phyloP scores from a whole-genome alignment of 2,329 filamentous ascomycete species.

The Geosmithia putterillii region DNA sequence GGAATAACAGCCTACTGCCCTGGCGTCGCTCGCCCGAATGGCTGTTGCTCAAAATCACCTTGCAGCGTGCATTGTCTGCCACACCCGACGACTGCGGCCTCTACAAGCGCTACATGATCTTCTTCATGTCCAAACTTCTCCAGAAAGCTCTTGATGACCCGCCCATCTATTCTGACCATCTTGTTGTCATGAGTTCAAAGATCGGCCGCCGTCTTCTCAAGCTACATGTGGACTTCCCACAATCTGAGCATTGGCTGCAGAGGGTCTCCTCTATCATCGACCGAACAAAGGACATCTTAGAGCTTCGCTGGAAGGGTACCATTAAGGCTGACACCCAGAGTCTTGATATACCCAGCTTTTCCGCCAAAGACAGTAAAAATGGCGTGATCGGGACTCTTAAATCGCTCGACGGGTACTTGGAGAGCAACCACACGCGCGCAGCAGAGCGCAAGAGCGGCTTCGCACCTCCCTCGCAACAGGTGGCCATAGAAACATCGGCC shows the following conservation, averaged over 20 bases:
- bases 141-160: conserved; percentile 5
- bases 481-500: too few species aligned
- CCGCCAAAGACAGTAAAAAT: neutral
- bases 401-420: too few species aligned
- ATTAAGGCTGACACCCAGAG: neutral
- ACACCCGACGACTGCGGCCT: conserved; percentile 1
- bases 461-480: too few species aligned
- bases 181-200: conserved; percentile 30
- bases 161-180: conserved; percentile 11
- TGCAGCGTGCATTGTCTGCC: conserved; percentile 21
- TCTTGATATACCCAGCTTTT: neutral
- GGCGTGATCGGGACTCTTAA: too few species aligned
- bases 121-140: conserved; percentile 26
- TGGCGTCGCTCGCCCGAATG: conserved; percentile 35
- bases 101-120: conserved; percentile 41
- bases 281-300: neutral
- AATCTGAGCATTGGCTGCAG: conserved; percentile 3
- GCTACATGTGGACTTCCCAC: conserved; percentile 12
- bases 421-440: too few species aligned
- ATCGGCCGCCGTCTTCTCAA: conserved; percentile 28
- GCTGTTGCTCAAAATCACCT: conserved; percentile 35
- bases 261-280: conserved; percentile 2
- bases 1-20: conserved; percentile 7
- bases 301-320: neutral
- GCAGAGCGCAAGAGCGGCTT: too few species aligned